Percentiles rank a stretch among this genome's conserved stretches.
These are phyloP conservation scores for Turritis glabra DNA, from an alignment of 345 rosid species.

Conservation along the genomic window DNA sequence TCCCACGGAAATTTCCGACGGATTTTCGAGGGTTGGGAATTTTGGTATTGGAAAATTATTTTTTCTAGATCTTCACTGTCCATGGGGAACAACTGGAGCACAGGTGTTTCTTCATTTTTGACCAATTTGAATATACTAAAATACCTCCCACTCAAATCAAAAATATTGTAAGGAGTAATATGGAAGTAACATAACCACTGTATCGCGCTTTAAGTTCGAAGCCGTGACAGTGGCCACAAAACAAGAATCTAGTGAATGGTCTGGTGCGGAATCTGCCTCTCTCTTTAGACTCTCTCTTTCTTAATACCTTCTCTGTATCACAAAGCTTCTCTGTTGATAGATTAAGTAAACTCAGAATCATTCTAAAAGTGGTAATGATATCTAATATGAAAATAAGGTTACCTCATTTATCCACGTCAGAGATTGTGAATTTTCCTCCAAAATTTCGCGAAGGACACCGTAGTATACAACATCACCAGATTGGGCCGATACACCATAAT, in stretches of 20 bases:
- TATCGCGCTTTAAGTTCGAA: constrained; percentile 10
- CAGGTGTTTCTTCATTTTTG: constrained; percentile 9
- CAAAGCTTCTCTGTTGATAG: constrained; percentile 3
- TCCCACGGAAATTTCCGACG: no score
- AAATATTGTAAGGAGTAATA: not conserved
- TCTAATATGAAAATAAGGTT: not conserved
- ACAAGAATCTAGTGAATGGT: not conserved
- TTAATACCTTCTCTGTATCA: not conserved
- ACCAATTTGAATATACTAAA: not conserved
- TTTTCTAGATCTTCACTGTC: not conserved
- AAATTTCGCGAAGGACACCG: no score
- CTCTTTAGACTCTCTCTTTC: no score
- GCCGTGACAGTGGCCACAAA: constrained; percentile 3
- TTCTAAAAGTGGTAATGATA: not conserved
- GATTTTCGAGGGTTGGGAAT: no score
- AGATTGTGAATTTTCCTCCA: no score
- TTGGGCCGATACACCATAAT: no score
- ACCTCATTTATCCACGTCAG: not conserved
- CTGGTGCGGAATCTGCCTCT: not conserved
- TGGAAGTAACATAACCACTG: constrained; percentile 25
- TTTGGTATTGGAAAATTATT: no score
- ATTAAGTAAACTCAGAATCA: not conserved
- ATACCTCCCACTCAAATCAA: not conserved
- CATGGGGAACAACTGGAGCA: not conserved
- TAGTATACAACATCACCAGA: no score